Evolutionary conservation across 108 stramenopile genomes (phyloP).

Genomic region (Fragilaria crotonensis): DNA sequence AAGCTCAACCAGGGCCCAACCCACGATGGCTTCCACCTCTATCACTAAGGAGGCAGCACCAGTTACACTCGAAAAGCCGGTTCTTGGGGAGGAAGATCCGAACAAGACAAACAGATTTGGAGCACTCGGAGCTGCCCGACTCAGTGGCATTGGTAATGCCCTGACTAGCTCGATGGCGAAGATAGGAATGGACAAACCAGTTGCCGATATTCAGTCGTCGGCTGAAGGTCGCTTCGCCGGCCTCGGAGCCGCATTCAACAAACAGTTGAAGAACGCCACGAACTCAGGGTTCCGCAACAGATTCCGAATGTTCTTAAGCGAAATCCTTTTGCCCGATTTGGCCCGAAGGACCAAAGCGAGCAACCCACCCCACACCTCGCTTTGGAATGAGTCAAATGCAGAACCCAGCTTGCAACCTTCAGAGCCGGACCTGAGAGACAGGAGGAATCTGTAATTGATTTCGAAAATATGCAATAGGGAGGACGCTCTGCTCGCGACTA

Average conservation of each 20-base stretch:
- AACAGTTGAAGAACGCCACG: neutral
- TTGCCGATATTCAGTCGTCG: conserved; percentile 1
- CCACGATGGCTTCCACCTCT: neutral
- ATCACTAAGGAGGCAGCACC: conserved; percentile 2
- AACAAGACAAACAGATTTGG: conserved; percentile 1
- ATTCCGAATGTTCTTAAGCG: conserved; percentile 4
- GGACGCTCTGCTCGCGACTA: too few species aligned
- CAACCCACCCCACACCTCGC: too few species aligned
- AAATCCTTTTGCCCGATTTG: conserved; percentile 20
- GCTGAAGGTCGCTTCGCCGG: conserved; percentile 6
- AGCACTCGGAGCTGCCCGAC: neutral
- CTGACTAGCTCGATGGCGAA: conserved; percentile 9
- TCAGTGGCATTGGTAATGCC: conserved; percentile 1
- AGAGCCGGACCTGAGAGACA: neutral
- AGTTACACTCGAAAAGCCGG: conserved; percentile 1
- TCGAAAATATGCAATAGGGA: neutral
- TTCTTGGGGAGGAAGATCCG: neutral
- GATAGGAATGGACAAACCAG: conserved; percentile 9
- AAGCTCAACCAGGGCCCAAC: neutral
- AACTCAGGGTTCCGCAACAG: neutral
- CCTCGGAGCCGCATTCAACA: conserved; percentile 1
- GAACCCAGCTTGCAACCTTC: neutral
- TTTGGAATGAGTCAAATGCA: neutral
- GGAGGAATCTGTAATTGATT: neutral
- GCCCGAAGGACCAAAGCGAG: conserved; percentile 2